Base-by-base conservation (phyloP, 306 rosid genomes). In the Fragaria iinumae region DNA sequence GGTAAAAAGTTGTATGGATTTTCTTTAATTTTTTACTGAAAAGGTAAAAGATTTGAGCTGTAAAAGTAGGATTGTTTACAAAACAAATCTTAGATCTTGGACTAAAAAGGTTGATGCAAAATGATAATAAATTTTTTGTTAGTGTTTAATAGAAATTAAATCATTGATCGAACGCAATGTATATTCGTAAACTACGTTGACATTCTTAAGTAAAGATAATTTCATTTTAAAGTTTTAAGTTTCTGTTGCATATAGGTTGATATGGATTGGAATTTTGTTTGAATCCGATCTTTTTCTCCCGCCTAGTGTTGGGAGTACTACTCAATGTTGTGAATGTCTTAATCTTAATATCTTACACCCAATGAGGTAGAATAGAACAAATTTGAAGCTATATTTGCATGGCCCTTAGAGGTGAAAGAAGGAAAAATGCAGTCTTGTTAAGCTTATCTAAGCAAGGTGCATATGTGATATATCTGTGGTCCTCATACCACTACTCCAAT, bases 11-110 rank as follows among this genome's bases (percentile, higher is more conserved):
- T 8, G 41, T 21, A 32, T 66, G 72, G 44, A 71, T 55, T 45
- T 70, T 70, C 34, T 75, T 63, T 48, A 6, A 41, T 63, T 18
- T 64, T 29, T 29, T 74, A 52, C 63, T 39, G 76, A 52, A 72
- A 67, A 64, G 55, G 27, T 39, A 20, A 64, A 21, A 49, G 32
- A 64, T 50, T 44, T 79, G 82, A 72, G 73, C 77, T 79, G 82
- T 72, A 72, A 79, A 79, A 72, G 82, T 72, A 39, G 52, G 71
- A 71, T 18, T 78, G 76, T 59, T 71, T 78, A 71, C 53, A 71
- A 29, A 25, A 57, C 76, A 60, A 74, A 74, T 74, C 70, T 32
- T 48, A 25, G 50, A 52, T 29, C 63, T 2, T 43, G 52, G 49
- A 60, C 72, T 36, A 13, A 45, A 62, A 55, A 69, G 39, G 71